These are phyloP conservation scores for Diospyros kaki DNA, from an alignment of 148 eudicot species.

Conservation along the genomic window DNA sequence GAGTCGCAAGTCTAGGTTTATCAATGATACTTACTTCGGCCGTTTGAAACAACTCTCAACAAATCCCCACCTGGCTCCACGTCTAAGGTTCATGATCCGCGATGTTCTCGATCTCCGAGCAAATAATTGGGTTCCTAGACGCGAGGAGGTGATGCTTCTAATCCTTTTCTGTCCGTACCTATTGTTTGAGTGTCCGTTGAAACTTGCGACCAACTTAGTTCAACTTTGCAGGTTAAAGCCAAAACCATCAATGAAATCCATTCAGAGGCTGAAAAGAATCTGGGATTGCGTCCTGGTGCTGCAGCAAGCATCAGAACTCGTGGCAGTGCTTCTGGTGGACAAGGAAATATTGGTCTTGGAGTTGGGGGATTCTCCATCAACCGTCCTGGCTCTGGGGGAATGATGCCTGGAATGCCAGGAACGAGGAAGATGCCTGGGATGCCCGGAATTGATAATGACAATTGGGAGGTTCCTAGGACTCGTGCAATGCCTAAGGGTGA, in stretches of 20 bases:
- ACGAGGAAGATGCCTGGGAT: conserved; percentile 65
- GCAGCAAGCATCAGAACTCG: conserved; percentile 70
- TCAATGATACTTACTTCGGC: conserved; percentile 56
- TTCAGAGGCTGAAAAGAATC: conserved; percentile 71
- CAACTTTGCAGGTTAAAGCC: conserved; percentile 59
- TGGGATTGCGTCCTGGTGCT: conserved; percentile 79
- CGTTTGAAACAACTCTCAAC: conserved; percentile 56
- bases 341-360: conserved; percentile 48
- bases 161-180: not conserved
- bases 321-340: conserved; percentile 44
- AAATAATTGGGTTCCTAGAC: conserved; percentile 66
- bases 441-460: conserved; percentile 69
- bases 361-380: conserved; percentile 57
- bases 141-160: conserved; percentile 58
- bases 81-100: conserved; percentile 72
- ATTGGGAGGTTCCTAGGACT: conserved; percentile 81
- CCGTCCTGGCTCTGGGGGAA: conserved; percentile 80
- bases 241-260: conserved; percentile 82
- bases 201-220: not conserved
- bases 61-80: conserved; percentile 56
- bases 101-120: conserved; percentile 62
- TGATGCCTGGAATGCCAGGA: conserved; percentile 98
- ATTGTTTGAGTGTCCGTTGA: not conserved
- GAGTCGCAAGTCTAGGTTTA: conserved; percentile 52
- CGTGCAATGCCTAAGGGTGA: conserved; percentile 65